A percentile compares a stretch with the other conserved stretches of the same genome.
Evolutionary conservation across 2,329 filamentous ascomycete species (phyloP).

Genomic region (Arachnomyces sp.): DNA sequence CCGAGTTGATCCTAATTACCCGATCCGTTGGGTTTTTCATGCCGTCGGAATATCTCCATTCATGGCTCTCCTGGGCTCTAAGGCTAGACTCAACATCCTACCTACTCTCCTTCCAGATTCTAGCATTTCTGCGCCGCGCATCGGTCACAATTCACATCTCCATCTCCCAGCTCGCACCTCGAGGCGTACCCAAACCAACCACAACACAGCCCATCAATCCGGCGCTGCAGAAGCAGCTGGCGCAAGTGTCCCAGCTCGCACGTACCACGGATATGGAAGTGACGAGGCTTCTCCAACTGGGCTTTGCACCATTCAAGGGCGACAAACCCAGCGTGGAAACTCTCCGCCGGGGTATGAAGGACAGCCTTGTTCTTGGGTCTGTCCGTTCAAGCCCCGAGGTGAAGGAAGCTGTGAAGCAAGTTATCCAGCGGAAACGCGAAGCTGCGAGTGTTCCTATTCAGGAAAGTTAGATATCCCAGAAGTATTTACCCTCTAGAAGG

Average conservation of each 20-base stretch:
- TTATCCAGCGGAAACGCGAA: conserved; percentile 52
- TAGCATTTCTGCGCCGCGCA: conserved; percentile 65
- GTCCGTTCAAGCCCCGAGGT: conserved; percentile 75
- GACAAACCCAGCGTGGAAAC: conserved; percentile 56
- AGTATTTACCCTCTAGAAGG: conserved; percentile 4
- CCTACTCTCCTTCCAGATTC: conserved; percentile 71
- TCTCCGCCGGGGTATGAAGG: conserved; percentile 64
- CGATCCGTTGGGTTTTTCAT: conserved; percentile 38
- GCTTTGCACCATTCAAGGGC: conserved; percentile 72
- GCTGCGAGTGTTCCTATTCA: conserved; percentile 3
- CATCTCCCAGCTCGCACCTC: conserved; percentile 68
- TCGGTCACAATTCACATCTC: conserved; percentile 75
- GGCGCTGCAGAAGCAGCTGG: conserved; percentile 55
- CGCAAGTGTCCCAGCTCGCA: conserved; percentile 55
- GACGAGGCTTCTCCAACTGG: conserved; percentile 61
- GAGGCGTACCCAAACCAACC: conserved; percentile 42
- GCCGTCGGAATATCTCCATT: conserved; percentile 25
- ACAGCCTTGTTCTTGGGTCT: conserved; percentile 82
- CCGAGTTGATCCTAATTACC: conserved; percentile 52
- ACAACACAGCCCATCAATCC: conserved; percentile 28
- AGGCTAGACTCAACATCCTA: conserved; percentile 39
- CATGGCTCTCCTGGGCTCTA: conserved; percentile 20
- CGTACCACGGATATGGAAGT: conserved; percentile 60
- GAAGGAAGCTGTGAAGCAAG: conserved; percentile 63
- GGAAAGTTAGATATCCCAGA: conserved; percentile 13